Percentiles rank a stretch among this genome's conserved stretches.
Evolutionary conservation across 495 filamentous ascomycete genomes (phyloP).

Genomic region (Penicillium samsonianum): DNA sequence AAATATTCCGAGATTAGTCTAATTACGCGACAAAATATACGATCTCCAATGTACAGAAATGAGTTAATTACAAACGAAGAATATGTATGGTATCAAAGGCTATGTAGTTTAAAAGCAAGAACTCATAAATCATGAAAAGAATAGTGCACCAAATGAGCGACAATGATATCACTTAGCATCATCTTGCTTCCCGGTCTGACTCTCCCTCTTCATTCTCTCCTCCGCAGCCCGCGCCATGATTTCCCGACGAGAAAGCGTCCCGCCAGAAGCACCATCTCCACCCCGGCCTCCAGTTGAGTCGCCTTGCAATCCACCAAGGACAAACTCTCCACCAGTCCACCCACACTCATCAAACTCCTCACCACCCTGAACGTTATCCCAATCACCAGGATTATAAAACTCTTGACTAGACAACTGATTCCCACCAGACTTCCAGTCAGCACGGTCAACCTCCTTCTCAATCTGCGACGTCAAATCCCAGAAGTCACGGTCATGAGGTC

Average conservation of each 20-base stretch:
- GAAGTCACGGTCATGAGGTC: slow-evolving; percentile 80
- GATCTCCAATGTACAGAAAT: background rate
- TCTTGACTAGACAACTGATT: slow-evolving; percentile 62
- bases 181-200: slow-evolving; percentile 39
- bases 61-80: background rate
- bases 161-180: slow-evolving; percentile 18
- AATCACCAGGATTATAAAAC: slow-evolving; percentile 68
- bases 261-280: slow-evolving; percentile 26
- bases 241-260: slow-evolving; percentile 59
- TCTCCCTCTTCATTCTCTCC: slow-evolving; percentile 64
- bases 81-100: slow-evolving; percentile 5
- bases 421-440: slow-evolving; percentile 74
- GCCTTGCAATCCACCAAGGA: slow-evolving; percentile 62
- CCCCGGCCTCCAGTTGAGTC: slow-evolving; percentile 26
- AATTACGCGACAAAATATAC: slow-evolving; percentile 5
- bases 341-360: slow-evolving; percentile 74
- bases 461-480: slow-evolving; percentile 85
- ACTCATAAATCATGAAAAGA: slow-evolving; percentile 6
- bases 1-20: slow-evolving; percentile 17
- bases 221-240: slow-evolving; percentile 74
- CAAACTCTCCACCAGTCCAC: slow-evolving; percentile 87
- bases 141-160: background rate
- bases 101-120: slow-evolving; percentile 4
- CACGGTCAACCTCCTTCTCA: slow-evolving; percentile 78
- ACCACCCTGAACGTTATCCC: slow-evolving; percentile 44